phyloP scores from a whole-genome alignment of 371 early-diverging fungal genomes.

The Apophysomyces variabilis region DNA sequence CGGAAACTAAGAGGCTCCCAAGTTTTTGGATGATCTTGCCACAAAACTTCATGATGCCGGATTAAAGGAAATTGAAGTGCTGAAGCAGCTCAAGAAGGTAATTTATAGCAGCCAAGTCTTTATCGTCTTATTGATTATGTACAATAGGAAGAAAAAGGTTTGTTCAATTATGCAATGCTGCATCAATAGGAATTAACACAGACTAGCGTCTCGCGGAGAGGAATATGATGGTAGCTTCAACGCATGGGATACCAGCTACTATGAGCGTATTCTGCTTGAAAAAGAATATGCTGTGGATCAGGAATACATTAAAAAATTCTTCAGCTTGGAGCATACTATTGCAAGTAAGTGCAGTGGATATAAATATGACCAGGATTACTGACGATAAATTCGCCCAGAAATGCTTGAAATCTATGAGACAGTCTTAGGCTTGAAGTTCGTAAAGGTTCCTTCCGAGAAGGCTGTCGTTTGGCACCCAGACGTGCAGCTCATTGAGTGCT shows the following conservation, averaged over 20 bases:
- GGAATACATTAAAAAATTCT: slow-evolving; percentile 80
- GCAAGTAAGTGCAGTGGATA: slow-evolving; percentile 32
- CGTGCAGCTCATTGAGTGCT: slow-evolving; percentile 71
- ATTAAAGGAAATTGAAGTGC: slow-evolving; percentile 59
- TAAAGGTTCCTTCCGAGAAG: slow-evolving; percentile 58
- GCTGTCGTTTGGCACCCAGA: slow-evolving; percentile 73
- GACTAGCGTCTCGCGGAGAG: slow-evolving; percentile 40
- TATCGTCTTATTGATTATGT: neutral
- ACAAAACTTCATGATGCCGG: slow-evolving; percentile 61
- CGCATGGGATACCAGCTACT: slow-evolving; percentile 81
- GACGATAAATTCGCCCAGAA: slow-evolving; percentile 26
- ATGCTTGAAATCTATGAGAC: slow-evolving; percentile 76
- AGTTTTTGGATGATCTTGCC: slow-evolving; percentile 73
- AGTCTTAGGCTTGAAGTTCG: slow-evolving; percentile 68
- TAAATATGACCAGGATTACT: too few relatives aligned
- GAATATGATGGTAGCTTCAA: slow-evolving; percentile 63
- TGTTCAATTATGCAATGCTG: too few relatives aligned
- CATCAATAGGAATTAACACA: neutral
- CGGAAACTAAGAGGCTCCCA: neutral
- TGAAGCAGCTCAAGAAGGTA: slow-evolving; percentile 63
- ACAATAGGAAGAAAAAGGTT: slow-evolving; percentile 41
- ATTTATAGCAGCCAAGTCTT: neutral
- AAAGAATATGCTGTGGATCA: slow-evolving; percentile 76
- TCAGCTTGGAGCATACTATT: slow-evolving; percentile 63
- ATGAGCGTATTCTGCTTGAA: slow-evolving; percentile 71